A percentile compares a stretch with the other conserved stretches of the same genome.
Conservation (phyloP, 1,284 basidiomycete species). For the Bjerkandera adusta region DNA sequence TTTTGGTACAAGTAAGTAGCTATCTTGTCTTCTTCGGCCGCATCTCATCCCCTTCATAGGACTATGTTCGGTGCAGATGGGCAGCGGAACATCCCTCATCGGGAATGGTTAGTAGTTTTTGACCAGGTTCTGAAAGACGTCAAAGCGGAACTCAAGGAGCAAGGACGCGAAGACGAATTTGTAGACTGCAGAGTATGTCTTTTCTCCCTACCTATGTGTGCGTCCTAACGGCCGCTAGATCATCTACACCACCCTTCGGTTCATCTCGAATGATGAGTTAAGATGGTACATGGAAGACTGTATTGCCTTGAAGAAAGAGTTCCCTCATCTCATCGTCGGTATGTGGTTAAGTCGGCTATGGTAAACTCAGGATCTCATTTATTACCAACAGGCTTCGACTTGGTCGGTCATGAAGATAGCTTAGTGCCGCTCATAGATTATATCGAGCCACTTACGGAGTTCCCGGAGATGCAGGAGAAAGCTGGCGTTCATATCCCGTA, state of each 20-base stretch:
- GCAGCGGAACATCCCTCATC: slow-evolving; percentile 52
- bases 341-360: slow-evolving; percentile 13
- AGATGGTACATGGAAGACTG: slow-evolving; percentile 73
- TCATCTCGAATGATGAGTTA: slow-evolving; percentile 55
- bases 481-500: slow-evolving; percentile 69
- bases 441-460: slow-evolving; percentile 57
- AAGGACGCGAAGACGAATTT: slow-evolving; percentile 59
- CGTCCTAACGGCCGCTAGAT: slow-evolving; percentile 39
- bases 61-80: slow-evolving; percentile 57
- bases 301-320: slow-evolving; percentile 68
- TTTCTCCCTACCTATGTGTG: neutral
- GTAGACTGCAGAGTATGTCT: slow-evolving; percentile 54
- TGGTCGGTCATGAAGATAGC: slow-evolving; percentile 75
- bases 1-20: slow-evolving; percentile 55
- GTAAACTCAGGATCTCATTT: neutral
- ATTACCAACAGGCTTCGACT: slow-evolving; percentile 61
- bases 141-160: slow-evolving; percentile 46
- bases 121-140: slow-evolving; percentile 54
- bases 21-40: slow-evolving; percentile 1
- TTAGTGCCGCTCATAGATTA: slow-evolving; percentile 65
- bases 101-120: slow-evolving; percentile 60
- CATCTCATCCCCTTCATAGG: slow-evolving; percentile 18
- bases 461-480: slow-evolving; percentile 55
- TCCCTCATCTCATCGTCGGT: slow-evolving; percentile 73
- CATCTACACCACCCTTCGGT: slow-evolving; percentile 68